Evolutionary conservation across 2,329 filamentous ascomycete genomes (phyloP).

Genomic region (Rhinocladiella mackenziei): DNA sequence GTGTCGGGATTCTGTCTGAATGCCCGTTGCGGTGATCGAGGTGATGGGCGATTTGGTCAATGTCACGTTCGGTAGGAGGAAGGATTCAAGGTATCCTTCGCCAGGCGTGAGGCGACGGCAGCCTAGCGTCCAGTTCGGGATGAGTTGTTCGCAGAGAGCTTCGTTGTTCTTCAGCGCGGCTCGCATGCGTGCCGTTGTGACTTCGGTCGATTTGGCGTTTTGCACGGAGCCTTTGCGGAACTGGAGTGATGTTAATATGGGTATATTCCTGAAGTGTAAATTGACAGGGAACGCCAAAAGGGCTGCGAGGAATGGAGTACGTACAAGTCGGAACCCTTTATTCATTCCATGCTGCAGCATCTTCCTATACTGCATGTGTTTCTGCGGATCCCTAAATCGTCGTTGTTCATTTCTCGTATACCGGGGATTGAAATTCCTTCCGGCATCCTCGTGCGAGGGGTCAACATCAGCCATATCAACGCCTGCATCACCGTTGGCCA

Average conservation of each 20-base stretch:
- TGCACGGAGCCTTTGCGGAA: conserved; percentile 21
- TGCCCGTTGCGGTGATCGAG: conserved; percentile 33
- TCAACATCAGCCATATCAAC: conserved; percentile 19
- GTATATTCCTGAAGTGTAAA: background rate
- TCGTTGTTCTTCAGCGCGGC: conserved; percentile 25
- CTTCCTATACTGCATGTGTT: conserved; percentile 37
- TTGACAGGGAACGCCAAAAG: too few species aligned
- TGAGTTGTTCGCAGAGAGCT: conserved; percentile 25
- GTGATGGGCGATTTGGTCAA: conserved; percentile 35
- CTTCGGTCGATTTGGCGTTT: conserved; percentile 20
- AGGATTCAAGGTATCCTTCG: conserved; percentile 50
- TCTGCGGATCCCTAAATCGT: conserved; percentile 31
- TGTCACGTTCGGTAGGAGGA: conserved; percentile 39
- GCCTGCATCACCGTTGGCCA: conserved; percentile 14
- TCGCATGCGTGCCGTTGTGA: conserved; percentile 19
- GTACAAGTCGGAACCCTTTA: conserved; percentile 21
- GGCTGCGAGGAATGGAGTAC: background rate
- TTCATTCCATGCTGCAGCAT: conserved; percentile 31
- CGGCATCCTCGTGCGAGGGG: conserved; percentile 17
- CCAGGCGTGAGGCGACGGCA: conserved; percentile 51
- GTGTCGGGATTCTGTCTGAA: conserved; percentile 27
- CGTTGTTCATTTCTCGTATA: conserved; percentile 33
- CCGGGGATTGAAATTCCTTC: conserved; percentile 27
- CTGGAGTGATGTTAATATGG: background rate
- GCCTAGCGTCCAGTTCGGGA: conserved; percentile 34